Evolutionary conservation across 768 basidiomycete species (phyloP).

Genomic region (Tephrocybe rancida): DNA sequence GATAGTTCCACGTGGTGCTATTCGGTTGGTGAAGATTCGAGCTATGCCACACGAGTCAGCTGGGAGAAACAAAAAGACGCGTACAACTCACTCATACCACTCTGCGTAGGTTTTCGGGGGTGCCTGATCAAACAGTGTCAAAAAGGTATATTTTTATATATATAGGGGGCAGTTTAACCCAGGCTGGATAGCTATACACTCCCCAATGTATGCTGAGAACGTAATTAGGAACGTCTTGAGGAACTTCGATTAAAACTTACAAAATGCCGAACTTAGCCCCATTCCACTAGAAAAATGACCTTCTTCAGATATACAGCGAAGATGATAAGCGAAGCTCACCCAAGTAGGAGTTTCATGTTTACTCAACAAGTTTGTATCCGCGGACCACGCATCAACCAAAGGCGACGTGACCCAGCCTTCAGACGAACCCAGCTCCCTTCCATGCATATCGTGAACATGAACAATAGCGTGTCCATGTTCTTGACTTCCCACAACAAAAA

Average conservation of each 20-base stretch:
- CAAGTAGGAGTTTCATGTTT: conserved; percentile 57
- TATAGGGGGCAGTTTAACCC: conserved; percentile 21
- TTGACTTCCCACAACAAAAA: conserved; percentile 41
- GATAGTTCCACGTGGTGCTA: conserved; percentile 49
- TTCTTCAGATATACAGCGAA: background rate
- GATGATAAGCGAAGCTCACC: conserved; percentile 30
- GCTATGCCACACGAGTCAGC: conserved; percentile 20
- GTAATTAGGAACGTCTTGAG: conserved; percentile 1
- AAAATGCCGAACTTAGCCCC: conserved; percentile 60
- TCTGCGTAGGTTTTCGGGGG: conserved; percentile 47
- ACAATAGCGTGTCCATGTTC: conserved; percentile 30
- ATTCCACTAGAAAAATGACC: conserved; percentile 37
- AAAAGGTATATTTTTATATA: background rate
- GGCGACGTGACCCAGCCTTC: conserved; percentile 39
- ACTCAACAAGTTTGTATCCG: conserved; percentile 34
- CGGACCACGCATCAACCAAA: conserved; percentile 42
- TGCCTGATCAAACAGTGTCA: conserved; percentile 27
- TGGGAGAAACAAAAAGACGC: background rate
- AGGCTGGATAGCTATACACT: conserved; percentile 49
- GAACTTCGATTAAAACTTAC: conserved; percentile 25
- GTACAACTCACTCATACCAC: conserved; percentile 57
- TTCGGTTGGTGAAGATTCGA: conserved; percentile 40
- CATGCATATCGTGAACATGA: conserved; percentile 33
- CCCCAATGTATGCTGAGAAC: conserved; percentile 50
- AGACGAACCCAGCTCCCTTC: conserved; percentile 35